Evolutionary conservation across 305 asterid genomes (phyloP).

Genomic region (Fraxinus xanthoxyloides): DNA sequence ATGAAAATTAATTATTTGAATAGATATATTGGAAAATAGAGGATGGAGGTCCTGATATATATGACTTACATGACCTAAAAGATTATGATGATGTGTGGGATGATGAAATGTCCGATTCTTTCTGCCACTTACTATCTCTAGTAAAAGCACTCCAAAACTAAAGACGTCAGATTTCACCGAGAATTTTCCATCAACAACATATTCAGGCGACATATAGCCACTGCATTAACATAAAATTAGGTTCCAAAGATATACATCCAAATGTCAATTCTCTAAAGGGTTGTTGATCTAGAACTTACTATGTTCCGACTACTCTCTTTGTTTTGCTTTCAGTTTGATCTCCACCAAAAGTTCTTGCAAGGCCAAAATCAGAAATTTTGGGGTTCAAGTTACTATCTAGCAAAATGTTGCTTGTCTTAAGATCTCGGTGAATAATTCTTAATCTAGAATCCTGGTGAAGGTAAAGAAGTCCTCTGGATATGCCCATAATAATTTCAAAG

Average conservation of each 20-base stretch:
- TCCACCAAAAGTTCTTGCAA: constrained; percentile 21
- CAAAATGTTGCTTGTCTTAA: neutral
- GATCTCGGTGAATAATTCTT: neutral
- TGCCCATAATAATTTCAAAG: neutral
- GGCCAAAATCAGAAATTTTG: constrained; percentile 24
- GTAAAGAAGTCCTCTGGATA: neutral
- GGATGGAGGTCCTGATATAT: neutral
- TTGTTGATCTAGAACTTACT: neutral
- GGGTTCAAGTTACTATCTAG: constrained; percentile 6
- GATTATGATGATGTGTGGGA: constrained; percentile 26
- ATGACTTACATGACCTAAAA: constrained; percentile 37
- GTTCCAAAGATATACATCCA: neutral
- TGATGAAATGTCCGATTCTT: constrained; percentile 26
- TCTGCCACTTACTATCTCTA: constrained; percentile 29
- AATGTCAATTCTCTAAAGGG: neutral
- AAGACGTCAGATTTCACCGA: constrained; percentile 36
- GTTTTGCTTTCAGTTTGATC: constrained; percentile 19
- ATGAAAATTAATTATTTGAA: neutral
- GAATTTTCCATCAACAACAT: constrained; percentile 24
- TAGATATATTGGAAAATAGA: neutral
- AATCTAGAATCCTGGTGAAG: neutral
- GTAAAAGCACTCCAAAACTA: constrained; percentile 33
- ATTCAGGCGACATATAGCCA: constrained; percentile 41
- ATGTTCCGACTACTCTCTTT: neutral
- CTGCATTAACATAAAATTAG: constrained; percentile 20